phyloP scores from a whole-genome alignment of 352 stramenopile genomes.

The Pythium utonaiense region DNA sequence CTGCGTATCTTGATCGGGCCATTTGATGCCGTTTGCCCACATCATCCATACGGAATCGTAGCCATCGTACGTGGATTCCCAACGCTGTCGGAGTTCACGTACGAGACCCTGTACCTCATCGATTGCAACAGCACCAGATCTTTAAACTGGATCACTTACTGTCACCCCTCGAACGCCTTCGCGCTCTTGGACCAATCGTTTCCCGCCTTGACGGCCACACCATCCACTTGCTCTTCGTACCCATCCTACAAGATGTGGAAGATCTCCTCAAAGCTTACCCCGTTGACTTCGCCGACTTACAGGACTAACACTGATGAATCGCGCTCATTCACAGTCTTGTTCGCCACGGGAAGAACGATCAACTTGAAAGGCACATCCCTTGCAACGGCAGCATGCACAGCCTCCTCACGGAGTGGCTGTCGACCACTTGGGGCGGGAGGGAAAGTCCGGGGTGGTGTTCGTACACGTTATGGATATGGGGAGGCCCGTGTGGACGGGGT shows the following conservation, averaged over 20 bases:
- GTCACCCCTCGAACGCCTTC: background rate
- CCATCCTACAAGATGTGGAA: background rate
- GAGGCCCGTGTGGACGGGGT: background rate
- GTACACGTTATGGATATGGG: background rate
- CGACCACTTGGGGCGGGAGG: background rate
- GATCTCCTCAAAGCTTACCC: background rate
- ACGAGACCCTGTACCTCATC: background rate
- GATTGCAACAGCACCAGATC: background rate
- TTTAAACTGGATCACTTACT: background rate
- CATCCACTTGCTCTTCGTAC: background rate
- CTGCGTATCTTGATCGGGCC: no score
- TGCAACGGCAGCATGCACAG: background rate
- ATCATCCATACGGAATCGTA: background rate
- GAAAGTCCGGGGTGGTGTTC: background rate
- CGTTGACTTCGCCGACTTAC: background rate
- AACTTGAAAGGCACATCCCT: background rate
- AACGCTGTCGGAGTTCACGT: background rate
- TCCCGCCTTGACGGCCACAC: background rate
- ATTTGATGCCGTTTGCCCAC: background rate
- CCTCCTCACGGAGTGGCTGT: background rate
- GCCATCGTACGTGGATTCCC: background rate
- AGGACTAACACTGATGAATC: background rate
- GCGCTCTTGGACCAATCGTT: background rate
- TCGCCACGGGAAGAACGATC: background rate
- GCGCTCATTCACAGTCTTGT: background rate